phyloP scores from a whole-genome alignment of 2,329 filamentous ascomycete species.

The Blastomyces emzantsi region DNA sequence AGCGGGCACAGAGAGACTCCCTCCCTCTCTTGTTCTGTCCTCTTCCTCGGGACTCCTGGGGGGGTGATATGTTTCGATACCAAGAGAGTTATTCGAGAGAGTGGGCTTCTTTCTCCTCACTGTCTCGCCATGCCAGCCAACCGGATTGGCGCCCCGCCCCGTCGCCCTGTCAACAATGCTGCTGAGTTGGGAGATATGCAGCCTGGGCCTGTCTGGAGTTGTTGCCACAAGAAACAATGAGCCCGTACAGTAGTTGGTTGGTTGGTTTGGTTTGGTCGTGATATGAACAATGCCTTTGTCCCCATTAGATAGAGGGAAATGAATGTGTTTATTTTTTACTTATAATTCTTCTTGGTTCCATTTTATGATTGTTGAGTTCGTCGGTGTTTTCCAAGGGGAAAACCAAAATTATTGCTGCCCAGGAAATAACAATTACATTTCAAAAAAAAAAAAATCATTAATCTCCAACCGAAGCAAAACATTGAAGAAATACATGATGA shows the following conservation, averaged over 20 bases:
- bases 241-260: not conserved
- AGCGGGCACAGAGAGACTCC: too few species aligned
- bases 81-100: not conserved
- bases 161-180: not conserved
- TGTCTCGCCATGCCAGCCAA: not conserved
- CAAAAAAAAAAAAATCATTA: too few species aligned
- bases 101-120: not conserved
- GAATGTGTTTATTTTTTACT: too few species aligned
- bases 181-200: not conserved
- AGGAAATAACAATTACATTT: too few species aligned
- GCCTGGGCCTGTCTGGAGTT: not conserved
- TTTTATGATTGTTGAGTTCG: too few species aligned
- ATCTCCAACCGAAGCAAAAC: too few species aligned
- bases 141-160: not conserved
- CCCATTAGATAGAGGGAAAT: not conserved
- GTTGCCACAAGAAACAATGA: not conserved
- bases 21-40: not conserved
- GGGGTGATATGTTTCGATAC: constrained; percentile 1
- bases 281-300: not conserved
- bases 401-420: too few species aligned
- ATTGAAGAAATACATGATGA: too few species aligned
- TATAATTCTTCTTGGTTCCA: too few species aligned
- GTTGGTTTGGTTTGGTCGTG: not conserved
- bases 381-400: too few species aligned
- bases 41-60: not conserved